Percentiles rank a stretch among this genome's conserved stretches.
These are phyloP conservation scores for Sarocladium brachiariae DNA, from an alignment of 2,329 filamentous ascomycete species.

Conservation along the genomic window DNA sequence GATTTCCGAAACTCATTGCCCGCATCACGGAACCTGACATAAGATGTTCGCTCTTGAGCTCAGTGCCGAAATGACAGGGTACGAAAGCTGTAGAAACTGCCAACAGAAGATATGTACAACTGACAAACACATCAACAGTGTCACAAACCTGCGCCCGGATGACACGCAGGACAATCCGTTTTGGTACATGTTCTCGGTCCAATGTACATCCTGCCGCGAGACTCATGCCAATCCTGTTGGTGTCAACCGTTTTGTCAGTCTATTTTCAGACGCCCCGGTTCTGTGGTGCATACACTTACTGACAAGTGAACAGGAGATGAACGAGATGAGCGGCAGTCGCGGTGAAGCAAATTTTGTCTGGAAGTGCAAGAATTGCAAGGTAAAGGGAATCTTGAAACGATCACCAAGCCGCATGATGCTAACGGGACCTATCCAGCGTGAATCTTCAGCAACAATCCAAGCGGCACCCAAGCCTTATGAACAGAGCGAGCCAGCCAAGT, in stretches of 20 bases:
- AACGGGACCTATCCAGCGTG: slow-evolving; percentile 46
- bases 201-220: slow-evolving; percentile 96
- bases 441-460: slow-evolving; percentile 80
- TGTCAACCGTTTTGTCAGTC: slow-evolving; percentile 78
- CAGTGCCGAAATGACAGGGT: slow-evolving; percentile 66
- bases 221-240: slow-evolving; percentile 79
- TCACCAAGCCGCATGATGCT: not conserved
- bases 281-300: not conserved
- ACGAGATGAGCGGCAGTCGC: slow-evolving; percentile 85
- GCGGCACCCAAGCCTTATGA: slow-evolving; percentile 65
- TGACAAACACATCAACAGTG: slow-evolving; percentile 50
- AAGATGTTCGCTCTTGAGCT: slow-evolving; percentile 60
- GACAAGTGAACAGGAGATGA: slow-evolving; percentile 58
- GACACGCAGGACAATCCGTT: slow-evolving; percentile 80
- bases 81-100: slow-evolving; percentile 24
- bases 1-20: not conserved
- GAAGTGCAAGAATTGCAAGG: slow-evolving; percentile 98
- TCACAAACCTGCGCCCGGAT: slow-evolving; percentile 79
- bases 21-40: not conserved
- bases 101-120: no score
- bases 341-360: slow-evolving; percentile 99
- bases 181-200: slow-evolving; percentile 96
- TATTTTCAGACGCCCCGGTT: not conserved
- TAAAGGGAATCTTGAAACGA: slow-evolving; percentile 25
- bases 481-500: slow-evolving; percentile 63